Percentiles rank a stretch among this genome's conserved stretches.
phyloP scores from a whole-genome alignment of 306 rosid genomes.

The Alnus rubra region DNA sequence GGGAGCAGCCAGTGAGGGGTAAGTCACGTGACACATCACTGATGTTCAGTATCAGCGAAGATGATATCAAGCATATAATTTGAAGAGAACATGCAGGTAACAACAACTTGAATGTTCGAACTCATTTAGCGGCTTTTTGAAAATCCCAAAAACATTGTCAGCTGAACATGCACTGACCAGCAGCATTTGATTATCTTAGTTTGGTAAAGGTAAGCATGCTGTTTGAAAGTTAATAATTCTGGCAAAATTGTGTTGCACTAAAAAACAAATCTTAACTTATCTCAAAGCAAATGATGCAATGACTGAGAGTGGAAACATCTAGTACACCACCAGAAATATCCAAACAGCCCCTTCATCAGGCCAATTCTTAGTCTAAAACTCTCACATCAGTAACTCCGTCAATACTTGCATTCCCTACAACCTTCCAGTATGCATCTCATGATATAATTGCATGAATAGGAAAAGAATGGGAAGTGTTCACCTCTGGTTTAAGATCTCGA shows the following conservation, averaged over 20 bases:
- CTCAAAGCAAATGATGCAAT: background rate
- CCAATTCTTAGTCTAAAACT: constrained; percentile 9
- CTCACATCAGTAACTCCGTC: constrained; percentile 10
- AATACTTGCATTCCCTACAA: constrained; percentile 11
- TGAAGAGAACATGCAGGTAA: background rate
- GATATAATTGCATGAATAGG: constrained; percentile 21
- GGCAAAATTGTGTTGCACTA: constrained; percentile 1
- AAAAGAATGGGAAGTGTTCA: constrained; percentile 31
- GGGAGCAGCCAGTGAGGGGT: background rate
- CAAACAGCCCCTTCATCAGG: constrained; percentile 3
- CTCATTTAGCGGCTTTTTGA: constrained; percentile 9
- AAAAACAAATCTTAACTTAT: constrained; percentile 13
- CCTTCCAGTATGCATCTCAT: constrained; percentile 11
- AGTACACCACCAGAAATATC: constrained; percentile 4
- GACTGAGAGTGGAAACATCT: background rate
- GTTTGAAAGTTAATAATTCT: constrained; percentile 4
- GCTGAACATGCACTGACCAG: constrained; percentile 13
- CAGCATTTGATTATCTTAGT: background rate
- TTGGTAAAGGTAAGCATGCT: constrained; percentile 15
- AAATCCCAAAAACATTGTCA: constrained; percentile 25
- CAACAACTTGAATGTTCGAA: constrained; percentile 4
- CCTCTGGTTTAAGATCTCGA: constrained; percentile 99
- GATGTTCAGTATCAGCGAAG: background rate
- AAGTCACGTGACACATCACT: background rate
- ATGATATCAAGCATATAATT: background rate